phyloP scores from a whole-genome alignment of 2,329 filamentous ascomycete genomes.

The Aspergillus ruber region DNA sequence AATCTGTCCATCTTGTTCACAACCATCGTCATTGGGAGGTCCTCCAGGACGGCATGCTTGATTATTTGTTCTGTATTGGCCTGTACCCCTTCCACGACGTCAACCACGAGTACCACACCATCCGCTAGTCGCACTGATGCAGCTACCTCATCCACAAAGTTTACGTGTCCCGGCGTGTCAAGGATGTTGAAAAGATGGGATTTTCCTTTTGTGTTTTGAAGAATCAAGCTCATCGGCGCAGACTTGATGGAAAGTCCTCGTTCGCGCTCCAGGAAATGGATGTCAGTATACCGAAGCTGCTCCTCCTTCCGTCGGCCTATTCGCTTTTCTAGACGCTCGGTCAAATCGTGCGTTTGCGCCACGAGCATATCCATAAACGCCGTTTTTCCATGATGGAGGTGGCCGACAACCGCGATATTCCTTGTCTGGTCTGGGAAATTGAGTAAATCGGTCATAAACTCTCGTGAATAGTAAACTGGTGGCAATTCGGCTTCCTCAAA shows the following conservation, averaged over 20 bases:
- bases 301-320: constrained; percentile 77
- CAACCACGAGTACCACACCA: constrained; percentile 86
- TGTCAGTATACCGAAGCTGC: constrained; percentile 89
- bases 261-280: constrained; percentile 81
- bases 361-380: constrained; percentile 98
- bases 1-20: constrained; percentile 97
- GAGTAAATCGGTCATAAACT: constrained; percentile 93
- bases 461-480: constrained; percentile 76
- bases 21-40: constrained; percentile 79
- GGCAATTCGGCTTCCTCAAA: constrained; percentile 89
- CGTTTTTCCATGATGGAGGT: constrained; percentile 96
- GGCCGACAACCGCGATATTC: constrained; percentile 85
- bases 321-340: constrained; percentile 69
- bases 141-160: constrained; percentile 96
- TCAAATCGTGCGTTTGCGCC: constrained; percentile 84
- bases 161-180: constrained; percentile 95
- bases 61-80: constrained; percentile 96
- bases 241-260: constrained; percentile 87
- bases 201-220: constrained; percentile 84
- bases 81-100: constrained; percentile 98
- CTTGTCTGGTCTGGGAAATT: constrained; percentile 91
- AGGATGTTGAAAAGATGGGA: constrained; percentile 92
- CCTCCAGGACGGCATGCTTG: constrained; percentile 86
- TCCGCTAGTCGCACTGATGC: constrained; percentile 80
- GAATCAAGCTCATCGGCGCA: constrained; percentile 85